A percentile compares a stretch with the other conserved stretches of the same genome.
phyloP scores from a whole-genome alignment of 768 basidiomycete genomes.

The Leccinum subgranulosum region DNA sequence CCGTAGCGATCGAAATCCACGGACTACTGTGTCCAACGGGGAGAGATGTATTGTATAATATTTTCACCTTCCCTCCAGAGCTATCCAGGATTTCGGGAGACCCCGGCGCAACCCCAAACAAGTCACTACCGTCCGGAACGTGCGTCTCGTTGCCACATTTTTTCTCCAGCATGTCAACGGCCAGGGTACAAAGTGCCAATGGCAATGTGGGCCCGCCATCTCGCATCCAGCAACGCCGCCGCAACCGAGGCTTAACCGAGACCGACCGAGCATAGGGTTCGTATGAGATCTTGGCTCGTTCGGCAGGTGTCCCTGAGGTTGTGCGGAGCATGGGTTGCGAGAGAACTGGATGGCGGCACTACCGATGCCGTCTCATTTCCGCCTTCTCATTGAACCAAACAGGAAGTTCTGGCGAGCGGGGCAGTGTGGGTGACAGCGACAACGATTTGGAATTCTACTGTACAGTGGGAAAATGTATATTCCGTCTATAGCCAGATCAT shows the following conservation, averaged over 20 bases:
- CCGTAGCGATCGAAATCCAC: too few relatives aligned
- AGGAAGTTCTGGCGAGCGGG: neutral
- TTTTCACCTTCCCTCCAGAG: too few relatives aligned
- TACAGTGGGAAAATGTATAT: too few relatives aligned
- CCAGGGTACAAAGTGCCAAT: neutral
- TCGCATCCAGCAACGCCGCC: neutral
- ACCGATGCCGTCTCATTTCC: neutral
- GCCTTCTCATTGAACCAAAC: neutral
- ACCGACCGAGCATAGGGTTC: too few relatives aligned
- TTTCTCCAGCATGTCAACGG: neutral
- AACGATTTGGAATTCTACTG: neutral
- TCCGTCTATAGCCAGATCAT: too few relatives aligned
- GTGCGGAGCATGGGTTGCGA: neutral
- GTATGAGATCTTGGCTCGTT: neutral
- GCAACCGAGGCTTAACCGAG: neutral
- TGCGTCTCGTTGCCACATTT: neutral
- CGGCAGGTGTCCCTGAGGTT: neutral
- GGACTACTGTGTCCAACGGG: too few relatives aligned
- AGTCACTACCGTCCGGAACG: neutral
- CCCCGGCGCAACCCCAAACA: too few relatives aligned
- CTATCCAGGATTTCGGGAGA: too few relatives aligned
- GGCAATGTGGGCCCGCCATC: neutral
- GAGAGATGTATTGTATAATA: neutral
- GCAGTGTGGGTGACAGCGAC: neutral
- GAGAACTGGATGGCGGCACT: neutral